phyloP scores from a whole-genome alignment of 257 asterid species.

The Nicotiana obtusifolia region DNA sequence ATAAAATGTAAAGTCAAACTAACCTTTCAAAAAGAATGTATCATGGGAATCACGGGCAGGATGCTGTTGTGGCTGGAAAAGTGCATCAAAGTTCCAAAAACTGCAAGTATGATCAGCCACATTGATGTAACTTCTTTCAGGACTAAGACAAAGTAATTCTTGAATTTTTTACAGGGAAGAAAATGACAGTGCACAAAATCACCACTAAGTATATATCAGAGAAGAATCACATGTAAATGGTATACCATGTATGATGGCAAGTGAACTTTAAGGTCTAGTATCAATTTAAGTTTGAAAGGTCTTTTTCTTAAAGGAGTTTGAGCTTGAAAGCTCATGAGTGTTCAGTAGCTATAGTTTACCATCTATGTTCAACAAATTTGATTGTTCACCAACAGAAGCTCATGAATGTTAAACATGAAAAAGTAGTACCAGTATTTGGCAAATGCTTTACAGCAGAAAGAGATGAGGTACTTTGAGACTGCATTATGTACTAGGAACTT shows the following conservation, averaged over 20 bases:
- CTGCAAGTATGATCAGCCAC: constrained; percentile 31
- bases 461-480: neutral
- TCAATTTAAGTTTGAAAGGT: neutral
- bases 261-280: neutral
- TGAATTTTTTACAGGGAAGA: neutral
- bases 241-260: neutral
- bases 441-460: neutral
- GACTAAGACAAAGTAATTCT: neutral
- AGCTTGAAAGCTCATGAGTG: neutral
- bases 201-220: neutral
- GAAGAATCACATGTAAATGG: neutral
- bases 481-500: neutral
- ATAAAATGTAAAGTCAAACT: constrained; percentile 18
- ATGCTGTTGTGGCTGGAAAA: constrained; percentile 98
- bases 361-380: neutral
- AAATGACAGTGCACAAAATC: neutral
- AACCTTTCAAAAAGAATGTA: constrained; percentile 91
- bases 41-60: constrained; percentile 99
- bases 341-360: neutral
- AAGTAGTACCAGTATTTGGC: neutral
- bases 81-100: constrained; percentile 97
- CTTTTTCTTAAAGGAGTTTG: neutral
- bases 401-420: neutral
- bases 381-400: neutral
- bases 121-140: neutral